Evolutionary conservation across 2,329 filamentous ascomycete species (phyloP), one percentile per base, ranked within the genome.

Genomic region (Cercospora zeae-maydis): DNA sequence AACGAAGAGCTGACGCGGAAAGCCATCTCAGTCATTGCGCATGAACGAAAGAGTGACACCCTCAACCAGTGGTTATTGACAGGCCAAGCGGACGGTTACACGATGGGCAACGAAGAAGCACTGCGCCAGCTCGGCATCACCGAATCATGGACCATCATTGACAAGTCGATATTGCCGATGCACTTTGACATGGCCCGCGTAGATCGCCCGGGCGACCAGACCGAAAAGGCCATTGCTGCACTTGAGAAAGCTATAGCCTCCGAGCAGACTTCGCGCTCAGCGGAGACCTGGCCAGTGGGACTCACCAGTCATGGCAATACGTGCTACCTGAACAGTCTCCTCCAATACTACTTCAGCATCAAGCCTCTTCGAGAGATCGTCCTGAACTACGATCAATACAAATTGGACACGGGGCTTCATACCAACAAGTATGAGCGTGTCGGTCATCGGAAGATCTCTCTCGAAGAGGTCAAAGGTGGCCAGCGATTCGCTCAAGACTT

Each of bases 261-360:
- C 14, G 54, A 57, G 11, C 59, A 61, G 5, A 59, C 59, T 10
- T 37, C 62, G 21, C 67, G 69, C 31, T 47, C 69, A 3, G 66
- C 69, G 1, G 72, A 69, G 16, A 71, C 63, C 7, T 87, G 91
- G 75, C 95, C 95, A 0, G 90, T 96, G 21, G 95, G 95, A 0
- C 83, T 98, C 5, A 85, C 88, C 66, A 99, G 98, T 70, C 96
- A 98, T 62, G 93, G 95, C 63, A 99, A 99, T 72, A 99, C 96
- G 0, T 99, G 95, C 75, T 99, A 99, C 72, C 83, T 99, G 59
- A 99, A 99, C 80, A 98, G 93, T 77, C 84, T 99, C 54, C 82
- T 99, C 9, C 95, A 99, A 71, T 98, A 96, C 74, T 89, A 97
- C 68, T 97, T 96, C 75, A 96, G 93, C 0, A 86, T 98, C 60